Evolutionary conservation across 2,329 filamentous ascomycete species (phyloP).

Genomic region (Fusarium bactridioides): DNA sequence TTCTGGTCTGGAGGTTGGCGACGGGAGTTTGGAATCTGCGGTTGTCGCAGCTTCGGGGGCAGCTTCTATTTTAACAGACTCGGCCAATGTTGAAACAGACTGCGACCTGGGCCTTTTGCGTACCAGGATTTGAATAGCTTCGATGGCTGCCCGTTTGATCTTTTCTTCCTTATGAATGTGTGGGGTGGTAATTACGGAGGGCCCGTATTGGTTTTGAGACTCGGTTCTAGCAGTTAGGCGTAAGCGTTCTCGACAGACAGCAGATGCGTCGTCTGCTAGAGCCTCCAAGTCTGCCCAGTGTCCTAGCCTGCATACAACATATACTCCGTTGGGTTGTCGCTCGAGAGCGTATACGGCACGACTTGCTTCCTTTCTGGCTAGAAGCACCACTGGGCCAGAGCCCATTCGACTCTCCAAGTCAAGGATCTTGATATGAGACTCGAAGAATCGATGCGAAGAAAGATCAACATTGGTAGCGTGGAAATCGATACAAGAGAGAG

Average conservation of each 20-base stretch:
- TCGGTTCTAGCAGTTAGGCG: conserved; percentile 25
- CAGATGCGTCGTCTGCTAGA: conserved; percentile 59
- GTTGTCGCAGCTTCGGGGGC: conserved; percentile 14
- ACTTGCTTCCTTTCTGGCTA: conserved; percentile 66
- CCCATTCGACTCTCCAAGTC: conserved; percentile 69
- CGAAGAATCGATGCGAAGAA: conserved; percentile 63
- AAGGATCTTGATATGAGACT: conserved; percentile 68
- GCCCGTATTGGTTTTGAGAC: conserved; percentile 27
- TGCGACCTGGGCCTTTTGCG: conserved; percentile 59
- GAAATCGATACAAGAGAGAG: conserved; percentile 69
- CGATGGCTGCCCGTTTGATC: conserved; percentile 66
- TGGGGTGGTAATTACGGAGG: conserved; percentile 51
- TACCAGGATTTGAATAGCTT: conserved; percentile 69
- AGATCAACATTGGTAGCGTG: conserved; percentile 58
- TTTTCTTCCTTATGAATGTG: conserved; percentile 59
- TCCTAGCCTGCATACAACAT: conserved; percentile 73
- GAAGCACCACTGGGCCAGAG: conserved; percentile 62
- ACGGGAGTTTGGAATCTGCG: conserved; percentile 31
- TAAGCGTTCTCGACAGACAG: conserved; percentile 45
- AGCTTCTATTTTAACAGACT: conserved; percentile 33
- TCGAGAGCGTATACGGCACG: conserved; percentile 70
- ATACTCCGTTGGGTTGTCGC: conserved; percentile 66
- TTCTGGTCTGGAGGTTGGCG: conserved; percentile 29
- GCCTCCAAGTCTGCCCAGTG: conserved; percentile 69
- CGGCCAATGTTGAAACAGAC: conserved; percentile 50